Evolutionary conservation across 148 eudicot genomes (phyloP).

Genomic region (Beta vulgaris): DNA sequence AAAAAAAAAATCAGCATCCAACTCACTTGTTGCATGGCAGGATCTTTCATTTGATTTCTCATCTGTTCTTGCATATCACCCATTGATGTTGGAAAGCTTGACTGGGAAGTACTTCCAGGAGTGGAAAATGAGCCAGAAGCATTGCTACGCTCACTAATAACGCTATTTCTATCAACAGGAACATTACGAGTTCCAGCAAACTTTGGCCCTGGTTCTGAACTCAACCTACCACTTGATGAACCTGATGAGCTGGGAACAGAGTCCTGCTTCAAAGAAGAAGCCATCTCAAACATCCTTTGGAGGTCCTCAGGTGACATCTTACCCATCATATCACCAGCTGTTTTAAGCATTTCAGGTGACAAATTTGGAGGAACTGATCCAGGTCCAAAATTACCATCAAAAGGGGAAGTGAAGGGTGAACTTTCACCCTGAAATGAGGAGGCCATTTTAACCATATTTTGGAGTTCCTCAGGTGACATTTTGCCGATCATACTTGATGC

Average conservation of each 20-base stretch:
- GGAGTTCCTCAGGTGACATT: slow-evolving; percentile 95
- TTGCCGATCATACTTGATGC: slow-evolving; percentile 76
- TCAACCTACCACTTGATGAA: slow-evolving; percentile 36
- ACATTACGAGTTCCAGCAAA: slow-evolving; percentile 29
- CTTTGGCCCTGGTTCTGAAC: slow-evolving; percentile 36
- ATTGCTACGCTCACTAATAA: slow-evolving; percentile 46
- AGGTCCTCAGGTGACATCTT: slow-evolving; percentile 84
- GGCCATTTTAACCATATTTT: slow-evolving; percentile 85
- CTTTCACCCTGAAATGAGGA: slow-evolving; percentile 76
- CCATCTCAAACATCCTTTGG: slow-evolving; percentile 81
- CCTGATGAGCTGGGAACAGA: slow-evolving; percentile 39
- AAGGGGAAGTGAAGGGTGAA: slow-evolving; percentile 35
- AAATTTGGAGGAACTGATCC: slow-evolving; percentile 58
- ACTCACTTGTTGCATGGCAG: slow-evolving; percentile 88
- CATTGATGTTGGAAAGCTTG: slow-evolving; percentile 53
- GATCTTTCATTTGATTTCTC: slow-evolving; percentile 95
- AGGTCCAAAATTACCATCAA: slow-evolving; percentile 41
- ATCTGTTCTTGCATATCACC: slow-evolving; percentile 85
- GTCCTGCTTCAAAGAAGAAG: slow-evolving; percentile 65
- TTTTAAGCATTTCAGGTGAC: slow-evolving; percentile 88
- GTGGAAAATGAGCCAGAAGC: slow-evolving; percentile 33
- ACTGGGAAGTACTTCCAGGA: slow-evolving; percentile 49
- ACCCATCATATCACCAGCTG: slow-evolving; percentile 91
- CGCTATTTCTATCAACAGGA: slow-evolving; percentile 31
- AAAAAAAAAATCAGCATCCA: background rate